Evolutionary conservation across 2,329 filamentous ascomycete species (phyloP), one percentile per base, ranked within the genome.

Genomic region (Knoxdaviesia proteae): DNA sequence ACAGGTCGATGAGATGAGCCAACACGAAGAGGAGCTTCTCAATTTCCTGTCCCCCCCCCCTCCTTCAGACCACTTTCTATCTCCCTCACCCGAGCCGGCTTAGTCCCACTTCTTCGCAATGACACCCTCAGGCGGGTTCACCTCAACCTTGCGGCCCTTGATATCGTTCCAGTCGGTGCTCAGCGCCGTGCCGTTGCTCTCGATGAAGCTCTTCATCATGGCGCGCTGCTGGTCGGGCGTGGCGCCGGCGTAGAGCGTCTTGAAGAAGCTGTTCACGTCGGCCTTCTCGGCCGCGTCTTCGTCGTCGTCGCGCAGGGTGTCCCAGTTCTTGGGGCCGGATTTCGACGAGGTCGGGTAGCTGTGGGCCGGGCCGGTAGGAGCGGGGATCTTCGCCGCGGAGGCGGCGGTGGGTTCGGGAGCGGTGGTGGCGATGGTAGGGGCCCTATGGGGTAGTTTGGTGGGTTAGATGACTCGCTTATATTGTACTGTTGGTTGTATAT

Each of bases 191-290:
- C 90, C 90, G 51, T 92, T 90, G 58, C 87, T 94, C 66, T 98
- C 88, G 9, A 76, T 69, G 54, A 84, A 96, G 55, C 84, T 93
- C 72, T 98, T 98, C 75, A 92, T 84, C 90, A 98, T 98, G 6
- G 90, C 90, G 2, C 86, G 75, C 54, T 77, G 76, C 45, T 84
- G 83, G 51, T 98, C 88, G 0, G 78, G 74, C 40, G 80, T 76
- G 0, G 84, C 77, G 34, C 65, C 67, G 48, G 80, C 75, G 61
- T 88, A 96, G 1, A 98, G 65, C 53, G 80, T 77, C 67, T 92
- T 90, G 67, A 98, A 98, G 62, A 94, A 96, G 7, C 59, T 56
- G 51, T 92, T 80, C 6, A 86, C 75, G 32, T 80, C 73, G 11
- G 35, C 36, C 7, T 36, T 42, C 46, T 79, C 74, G 1, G 67